A percentile compares a stretch with the other conserved stretches of the same genome.
Evolutionary conservation across 1,284 basidiomycete genomes (phyloP).

Genomic region (Rhodotorula sp.): DNA sequence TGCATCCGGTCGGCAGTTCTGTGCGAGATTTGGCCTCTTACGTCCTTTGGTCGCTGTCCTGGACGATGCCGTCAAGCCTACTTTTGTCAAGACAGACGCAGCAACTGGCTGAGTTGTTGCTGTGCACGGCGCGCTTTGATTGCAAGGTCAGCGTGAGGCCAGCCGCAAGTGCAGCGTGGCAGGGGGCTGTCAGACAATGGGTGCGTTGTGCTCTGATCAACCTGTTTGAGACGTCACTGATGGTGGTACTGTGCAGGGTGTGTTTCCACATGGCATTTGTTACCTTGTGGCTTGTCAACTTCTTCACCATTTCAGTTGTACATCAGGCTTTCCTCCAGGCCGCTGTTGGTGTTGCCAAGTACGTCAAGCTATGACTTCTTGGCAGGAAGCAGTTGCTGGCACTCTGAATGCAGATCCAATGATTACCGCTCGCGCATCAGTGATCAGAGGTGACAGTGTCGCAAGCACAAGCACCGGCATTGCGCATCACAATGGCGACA

Average conservation of each 20-base stretch:
- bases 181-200: conserved; percentile 92
- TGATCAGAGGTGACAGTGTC: conserved; percentile 49
- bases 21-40: conserved; percentile 95
- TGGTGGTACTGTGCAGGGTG: conserved; percentile 57
- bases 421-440: conserved; percentile 79
- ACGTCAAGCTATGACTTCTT: conserved; percentile 49
- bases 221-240: not conserved
- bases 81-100: conserved; percentile 66
- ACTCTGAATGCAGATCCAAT: conserved; percentile 48
- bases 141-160: conserved; percentile 93
- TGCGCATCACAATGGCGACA: conserved; percentile 83
- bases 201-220: conserved; percentile 56
- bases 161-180: conserved; percentile 95
- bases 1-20: conserved; percentile 89
- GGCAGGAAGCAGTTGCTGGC: not conserved
- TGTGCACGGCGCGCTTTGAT: conserved; percentile 81
- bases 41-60: conserved; percentile 89
- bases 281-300: conserved; percentile 86
- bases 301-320: conserved; percentile 85
- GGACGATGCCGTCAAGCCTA: conserved; percentile 54
- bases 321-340: conserved; percentile 79
- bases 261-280: conserved; percentile 96
- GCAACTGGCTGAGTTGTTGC: conserved; percentile 68
- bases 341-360: conserved; percentile 84
- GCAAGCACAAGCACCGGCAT: conserved; percentile 60